Evolutionary conservation across 345 rosid species (phyloP).

Genomic region (Microthlaspi erraticum): DNA sequence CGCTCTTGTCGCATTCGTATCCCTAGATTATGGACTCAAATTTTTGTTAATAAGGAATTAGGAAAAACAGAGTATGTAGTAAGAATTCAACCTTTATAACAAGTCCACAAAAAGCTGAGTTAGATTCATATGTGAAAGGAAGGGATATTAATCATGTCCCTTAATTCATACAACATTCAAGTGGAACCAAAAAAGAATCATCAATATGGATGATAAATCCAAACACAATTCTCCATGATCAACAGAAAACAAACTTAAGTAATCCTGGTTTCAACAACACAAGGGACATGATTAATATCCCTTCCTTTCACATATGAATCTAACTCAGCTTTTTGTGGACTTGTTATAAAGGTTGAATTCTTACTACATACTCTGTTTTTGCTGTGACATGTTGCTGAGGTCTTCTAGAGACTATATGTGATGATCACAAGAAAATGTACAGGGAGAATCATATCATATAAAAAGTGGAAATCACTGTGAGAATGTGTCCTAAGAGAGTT

Average conservation of each 20-base stretch:
- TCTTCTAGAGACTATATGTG: background rate
- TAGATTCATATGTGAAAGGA: background rate
- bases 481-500: constrained; percentile 9
- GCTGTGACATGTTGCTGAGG: background rate
- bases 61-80: too few species aligned
- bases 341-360: background rate
- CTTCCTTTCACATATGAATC: background rate
- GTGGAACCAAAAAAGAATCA: constrained; percentile 10
- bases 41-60: background rate
- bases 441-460: constrained; percentile 22
- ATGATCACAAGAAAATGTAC: background rate
- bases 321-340: constrained; percentile 6
- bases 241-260: background rate
- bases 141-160: constrained; percentile 20
- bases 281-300: constrained; percentile 21
- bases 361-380: too few species aligned
- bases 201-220: constrained; percentile 5
- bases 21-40: constrained; percentile 1
- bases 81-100: background rate
- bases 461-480: constrained; percentile 6
- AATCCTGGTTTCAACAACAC: constrained; percentile 5
- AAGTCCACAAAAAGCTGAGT: background rate
- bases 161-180: constrained; percentile 16
- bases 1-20: constrained; percentile 11
- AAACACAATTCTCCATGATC: constrained; percentile 5